Base-by-base conservation (phyloP, 2,329 filamentous ascomycete species). In the Chaetoscypha palmicola region DNA sequence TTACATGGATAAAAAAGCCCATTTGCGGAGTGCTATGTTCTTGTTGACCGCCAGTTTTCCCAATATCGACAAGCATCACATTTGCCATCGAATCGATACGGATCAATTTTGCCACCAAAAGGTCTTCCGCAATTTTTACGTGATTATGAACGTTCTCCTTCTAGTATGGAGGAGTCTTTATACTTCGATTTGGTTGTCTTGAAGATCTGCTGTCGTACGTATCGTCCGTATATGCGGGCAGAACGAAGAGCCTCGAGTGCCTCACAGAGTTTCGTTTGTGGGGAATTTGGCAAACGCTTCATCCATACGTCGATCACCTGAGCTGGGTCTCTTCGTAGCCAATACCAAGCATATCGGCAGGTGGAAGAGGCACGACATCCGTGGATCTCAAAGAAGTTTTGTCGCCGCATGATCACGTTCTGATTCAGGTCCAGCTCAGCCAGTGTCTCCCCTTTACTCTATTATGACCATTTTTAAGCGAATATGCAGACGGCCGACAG, bases 241-340 rank as follows among this genome's bases (percentile, higher is more conserved):
- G n/a, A n/a, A n/a, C n/a, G n/a, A n/a, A n/a, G n/a, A n/a, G n/a
- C n/a, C n/a, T n/a, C n/a, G n/a, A n/a, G n/a, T n/a, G n/a, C n/a
- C n/a, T n/a, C n/a, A n/a, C n/a, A n/a, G n/a, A n/a, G n/a, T n/a
- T n/a, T n/a, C n/a, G n/a, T n/a, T n/a, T n/a, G n/a, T n/a, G 34
- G 11, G 11, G 10, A 19, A 43, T 22, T 19, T 43, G 34, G 19
- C 34, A 26, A 19, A 26, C n/a, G n/a, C n/a, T 33, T 30, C 32
- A 12, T 34, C 41, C 26, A 43, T 23, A 23, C 34, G 33, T 17
- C 41, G 41, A 43, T 43, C 41, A 32, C 32, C 19, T 11, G 11
- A 19, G 20, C 17, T 34, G 34, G 40, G 35, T 8, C 35, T 38
- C 11, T 23, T 33, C 26, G 26, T 32, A 38, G 9, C 41, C 41